phyloP scores from a whole-genome alignment of 495 filamentous ascomycete species.

The Penicillium crystallinum region DNA sequence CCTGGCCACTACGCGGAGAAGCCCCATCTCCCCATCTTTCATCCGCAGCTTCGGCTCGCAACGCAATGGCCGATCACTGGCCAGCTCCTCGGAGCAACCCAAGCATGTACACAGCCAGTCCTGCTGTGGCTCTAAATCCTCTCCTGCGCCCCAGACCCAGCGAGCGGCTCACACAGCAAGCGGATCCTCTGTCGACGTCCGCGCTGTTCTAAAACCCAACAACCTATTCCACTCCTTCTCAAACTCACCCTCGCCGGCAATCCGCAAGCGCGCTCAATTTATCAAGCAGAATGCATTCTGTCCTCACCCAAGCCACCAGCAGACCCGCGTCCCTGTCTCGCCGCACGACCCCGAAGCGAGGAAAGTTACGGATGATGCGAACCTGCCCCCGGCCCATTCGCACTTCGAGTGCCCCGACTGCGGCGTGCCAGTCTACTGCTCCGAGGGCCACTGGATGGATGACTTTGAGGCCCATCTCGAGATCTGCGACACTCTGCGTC shows the following conservation, averaged over 20 bases:
- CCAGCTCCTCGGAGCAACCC: conserved; percentile 11
- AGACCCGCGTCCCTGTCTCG: conserved; percentile 54
- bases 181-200: conserved; percentile 19
- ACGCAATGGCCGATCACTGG: conserved; percentile 19
- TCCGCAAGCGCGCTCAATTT: conserved; percentile 77
- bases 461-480: conserved; percentile 90
- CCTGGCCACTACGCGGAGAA: conserved; percentile 21
- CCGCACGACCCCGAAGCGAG: conserved; percentile 58
- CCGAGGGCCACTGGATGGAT: conserved; percentile 86
- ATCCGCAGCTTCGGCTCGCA: conserved; percentile 31
- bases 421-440: conserved; percentile 89
- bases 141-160: conserved; percentile 17
- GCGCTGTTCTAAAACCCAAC: conserved; percentile 61
- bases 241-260: conserved; percentile 76
- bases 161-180: conserved; percentile 26
- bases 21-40: conserved; percentile 20
- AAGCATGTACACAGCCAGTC: conserved; percentile 9
- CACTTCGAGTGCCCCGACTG: conserved; percentile 95
- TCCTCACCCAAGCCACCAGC: conserved; percentile 77
- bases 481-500: conserved; percentile 81
- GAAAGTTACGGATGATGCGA: conserved; percentile 39
- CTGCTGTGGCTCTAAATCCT: conserved; percentile 1
- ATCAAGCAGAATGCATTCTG: conserved; percentile 90
- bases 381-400: conserved; percentile 66
- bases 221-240: conserved; percentile 93